Evolutionary conservation across 2,329 filamentous ascomycete genomes (phyloP).

Genomic region (Colletotrichum lindemuthianum): DNA sequence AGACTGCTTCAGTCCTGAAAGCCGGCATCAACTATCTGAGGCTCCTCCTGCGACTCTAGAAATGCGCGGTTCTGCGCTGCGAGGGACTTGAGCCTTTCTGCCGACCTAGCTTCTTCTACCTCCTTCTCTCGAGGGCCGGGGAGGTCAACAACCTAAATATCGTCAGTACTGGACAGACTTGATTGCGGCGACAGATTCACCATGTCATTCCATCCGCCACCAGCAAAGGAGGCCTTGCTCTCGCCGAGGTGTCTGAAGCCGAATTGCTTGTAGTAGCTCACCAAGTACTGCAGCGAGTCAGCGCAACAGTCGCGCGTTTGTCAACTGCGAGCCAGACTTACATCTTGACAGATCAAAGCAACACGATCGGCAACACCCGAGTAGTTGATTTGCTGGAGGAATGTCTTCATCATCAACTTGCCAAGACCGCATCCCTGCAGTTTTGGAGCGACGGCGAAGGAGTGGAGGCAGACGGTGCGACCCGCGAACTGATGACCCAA

Average conservation of each 20-base stretch:
- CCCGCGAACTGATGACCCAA: slow-evolving; percentile 79
- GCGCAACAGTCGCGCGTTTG: not conserved
- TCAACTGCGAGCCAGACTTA: slow-evolving; percentile 46
- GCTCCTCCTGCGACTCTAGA: too few relatives aligned
- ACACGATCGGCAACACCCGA: slow-evolving; percentile 77
- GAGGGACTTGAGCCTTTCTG: slow-evolving; percentile 11
- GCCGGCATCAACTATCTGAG: too few relatives aligned
- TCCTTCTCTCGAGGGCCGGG: slow-evolving; percentile 36
- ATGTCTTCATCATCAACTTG: slow-evolving; percentile 77
- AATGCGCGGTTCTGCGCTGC: slow-evolving; percentile 13
- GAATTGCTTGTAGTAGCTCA: slow-evolving; percentile 80
- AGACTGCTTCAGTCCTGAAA: too few relatives aligned
- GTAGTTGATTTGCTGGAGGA: slow-evolving; percentile 79
- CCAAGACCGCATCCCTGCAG: slow-evolving; percentile 81
- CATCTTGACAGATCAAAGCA: slow-evolving; percentile 80
- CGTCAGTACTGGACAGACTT: not conserved
- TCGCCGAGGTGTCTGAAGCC: slow-evolving; percentile 76
- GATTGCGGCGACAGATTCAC: slow-evolving; percentile 53
- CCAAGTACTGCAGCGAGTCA: slow-evolving; percentile 61
- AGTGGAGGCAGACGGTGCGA: slow-evolving; percentile 82
- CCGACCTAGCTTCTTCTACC: slow-evolving; percentile 10
- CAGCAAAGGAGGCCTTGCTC: slow-evolving; percentile 77
- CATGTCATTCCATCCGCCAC: slow-evolving; percentile 86
- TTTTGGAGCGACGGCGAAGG: slow-evolving; percentile 80
- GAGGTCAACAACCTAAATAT: slow-evolving; percentile 39